Evolutionary conservation across 176 grass and related monocot genomes (phyloP), one percentile per base, ranked within the genome.

Genomic region (Echinochloa phyllopogon): DNA sequence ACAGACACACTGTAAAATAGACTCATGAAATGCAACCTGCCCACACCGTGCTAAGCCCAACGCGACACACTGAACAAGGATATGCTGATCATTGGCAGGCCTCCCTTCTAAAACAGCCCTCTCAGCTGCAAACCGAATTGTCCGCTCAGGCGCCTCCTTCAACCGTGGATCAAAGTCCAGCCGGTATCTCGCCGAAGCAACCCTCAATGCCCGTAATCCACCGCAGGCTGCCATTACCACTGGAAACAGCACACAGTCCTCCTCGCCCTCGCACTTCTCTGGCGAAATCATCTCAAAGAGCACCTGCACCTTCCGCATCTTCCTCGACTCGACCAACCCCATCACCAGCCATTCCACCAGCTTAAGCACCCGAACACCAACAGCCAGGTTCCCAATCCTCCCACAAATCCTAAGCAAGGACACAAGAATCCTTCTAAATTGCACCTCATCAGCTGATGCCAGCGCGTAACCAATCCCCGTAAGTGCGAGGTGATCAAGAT

Each of bases 311-410:
- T 88, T 98, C 20, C 50, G 71, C 77, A 87, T 87, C 74, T 60
- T 90, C 23, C 85, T 91, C 4, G 74, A 87, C 52, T 83, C 89
- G 1, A 90, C 58, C 29, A 92, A 94, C 6, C 91, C 87, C 77
- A 89, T 60, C 0, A 93, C 85, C 65, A 90, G 53, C 96, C 96
- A 95, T 45, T 98, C 96, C 25, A 92, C 78, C 85, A 98, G 78
- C 79, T 85, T 88, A 16, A 98, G 92, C 66, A 90, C 1, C 85
- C 92, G 89, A 51, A 98, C 49, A 63, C 83, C 91, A 36, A 87
- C 76, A 62, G 62, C 29, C 3, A 92, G 45, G 36, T 29, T 57
- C 6, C 65, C 50, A 0, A 29, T 71, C 72, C 75, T 71, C 25
- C 78, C 71, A 40, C 96, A 98, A 13, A 92, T 83, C 55, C 76